phyloP scores from a whole-genome alignment of 2,329 filamentous ascomycete genomes.

The Penicillium sp. region DNA sequence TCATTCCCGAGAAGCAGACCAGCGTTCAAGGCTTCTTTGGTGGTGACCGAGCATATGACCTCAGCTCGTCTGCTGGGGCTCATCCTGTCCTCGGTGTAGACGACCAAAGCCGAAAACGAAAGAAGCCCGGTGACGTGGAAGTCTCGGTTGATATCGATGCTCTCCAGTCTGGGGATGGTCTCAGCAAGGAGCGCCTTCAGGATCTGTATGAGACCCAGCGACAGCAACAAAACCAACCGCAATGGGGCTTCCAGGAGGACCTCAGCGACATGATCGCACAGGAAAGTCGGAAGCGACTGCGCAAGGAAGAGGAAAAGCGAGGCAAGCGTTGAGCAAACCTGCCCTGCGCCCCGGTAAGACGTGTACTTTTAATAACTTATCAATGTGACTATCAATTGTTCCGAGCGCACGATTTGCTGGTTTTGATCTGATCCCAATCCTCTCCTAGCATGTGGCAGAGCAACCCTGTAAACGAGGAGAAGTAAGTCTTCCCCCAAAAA shows the following conservation, averaged over 20 bases:
- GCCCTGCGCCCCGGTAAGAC: not conserved
- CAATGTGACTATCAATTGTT: not conserved
- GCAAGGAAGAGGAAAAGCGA: slow-evolving; percentile 74
- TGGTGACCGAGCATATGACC: slow-evolving; percentile 86
- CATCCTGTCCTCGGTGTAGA: slow-evolving; percentile 74
- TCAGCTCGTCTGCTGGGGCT: slow-evolving; percentile 55
- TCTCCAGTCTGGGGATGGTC: slow-evolving; percentile 64
- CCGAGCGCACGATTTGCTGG: no score
- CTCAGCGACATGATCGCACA: slow-evolving; percentile 92
- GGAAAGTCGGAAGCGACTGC: slow-evolving; percentile 83
- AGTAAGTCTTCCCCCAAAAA: no score
- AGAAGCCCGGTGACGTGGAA: slow-evolving; percentile 94
- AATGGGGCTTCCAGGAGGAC: slow-evolving; percentile 80
- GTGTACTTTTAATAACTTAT: not conserved
- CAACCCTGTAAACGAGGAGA: no score
- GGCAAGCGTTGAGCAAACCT: slow-evolving; percentile 45
- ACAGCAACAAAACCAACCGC: slow-evolving; percentile 59
- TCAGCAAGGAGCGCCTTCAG: slow-evolving; percentile 78
- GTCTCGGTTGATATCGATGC: slow-evolving; percentile 84
- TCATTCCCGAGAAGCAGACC: slow-evolving; percentile 82
- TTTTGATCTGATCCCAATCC: no score
- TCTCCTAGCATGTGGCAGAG: no score
- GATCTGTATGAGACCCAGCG: slow-evolving; percentile 70
- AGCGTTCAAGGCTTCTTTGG: slow-evolving; percentile 91
- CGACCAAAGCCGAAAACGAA: slow-evolving; percentile 71